phyloP scores from a whole-genome alignment of 2,329 filamentous ascomycete genomes.

The Fusarium nisikadoi region DNA sequence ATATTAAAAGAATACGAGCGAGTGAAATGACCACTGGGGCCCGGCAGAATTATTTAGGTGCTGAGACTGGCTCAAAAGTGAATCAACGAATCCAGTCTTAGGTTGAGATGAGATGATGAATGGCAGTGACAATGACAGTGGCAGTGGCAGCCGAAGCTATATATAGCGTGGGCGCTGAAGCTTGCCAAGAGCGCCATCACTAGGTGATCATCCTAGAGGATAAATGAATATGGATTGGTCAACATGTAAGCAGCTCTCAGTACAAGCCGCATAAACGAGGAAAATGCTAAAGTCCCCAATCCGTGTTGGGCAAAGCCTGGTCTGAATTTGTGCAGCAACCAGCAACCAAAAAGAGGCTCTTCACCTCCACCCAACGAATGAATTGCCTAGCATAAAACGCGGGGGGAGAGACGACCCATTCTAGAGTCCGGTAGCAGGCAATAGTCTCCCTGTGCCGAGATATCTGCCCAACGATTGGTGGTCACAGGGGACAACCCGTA shows the following conservation, averaged over 20 bases:
- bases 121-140: not conserved
- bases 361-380: slow-evolving; percentile 22
- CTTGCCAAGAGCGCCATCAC: slow-evolving; percentile 23
- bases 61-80: slow-evolving; percentile 27
- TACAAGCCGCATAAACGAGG: slow-evolving; percentile 26
- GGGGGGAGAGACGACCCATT: slow-evolving; percentile 21
- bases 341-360: slow-evolving; percentile 32
- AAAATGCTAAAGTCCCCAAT: slow-evolving; percentile 10
- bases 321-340: slow-evolving; percentile 2
- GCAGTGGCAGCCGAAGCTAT: slow-evolving; percentile 22
- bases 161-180: slow-evolving; percentile 32
- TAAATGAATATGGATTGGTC: slow-evolving; percentile 12
- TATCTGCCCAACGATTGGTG: slow-evolving; percentile 29
- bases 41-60: slow-evolving; percentile 4
- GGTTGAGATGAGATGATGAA: slow-evolving; percentile 6
- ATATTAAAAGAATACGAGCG: slow-evolving; percentile 17
- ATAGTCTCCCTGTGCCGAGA: slow-evolving; percentile 24
- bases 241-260: slow-evolving; percentile 2
- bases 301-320: slow-evolving; percentile 14
- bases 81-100: slow-evolving; percentile 9
- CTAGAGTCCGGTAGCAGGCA: slow-evolving; percentile 12
- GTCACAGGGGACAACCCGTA: slow-evolving; percentile 31
- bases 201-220: not conserved
- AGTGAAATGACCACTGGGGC: slow-evolving; percentile 28
- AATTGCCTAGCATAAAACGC: slow-evolving; percentile 9